Conservation (phyloP, 352 stramenopile genomes). For the Albugo candida region DNA sequence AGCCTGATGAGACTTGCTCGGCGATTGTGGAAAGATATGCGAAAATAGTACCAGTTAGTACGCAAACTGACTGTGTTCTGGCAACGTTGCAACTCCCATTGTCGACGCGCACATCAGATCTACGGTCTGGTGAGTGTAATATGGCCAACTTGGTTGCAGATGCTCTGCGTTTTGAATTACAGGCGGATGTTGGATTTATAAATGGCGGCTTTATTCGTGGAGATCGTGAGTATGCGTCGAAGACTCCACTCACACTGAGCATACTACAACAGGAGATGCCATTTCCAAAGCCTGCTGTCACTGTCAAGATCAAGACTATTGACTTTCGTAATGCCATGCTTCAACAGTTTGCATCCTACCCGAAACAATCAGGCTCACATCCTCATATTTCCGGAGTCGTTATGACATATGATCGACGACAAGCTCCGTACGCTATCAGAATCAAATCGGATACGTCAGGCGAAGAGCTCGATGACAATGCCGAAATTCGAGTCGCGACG, state of each 20-base stretch:
- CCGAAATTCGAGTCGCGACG: conserved; percentile 40
- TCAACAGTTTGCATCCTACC: conserved; percentile 62
- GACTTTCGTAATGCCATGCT: conserved; percentile 52
- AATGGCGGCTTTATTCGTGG: conserved; percentile 80
- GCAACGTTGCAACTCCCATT: conserved; percentile 28
- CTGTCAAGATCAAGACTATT: conserved; percentile 39
- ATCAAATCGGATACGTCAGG: conserved; percentile 19
- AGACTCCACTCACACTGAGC: conserved; percentile 40
- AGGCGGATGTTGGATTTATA: conserved; percentile 52
- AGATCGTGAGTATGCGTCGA: conserved; percentile 52
- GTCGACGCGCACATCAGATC: conserved; percentile 44
- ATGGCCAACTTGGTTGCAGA: conserved; percentile 65
- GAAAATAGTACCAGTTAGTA: conserved; percentile 30
- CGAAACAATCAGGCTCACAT: conserved; percentile 47
- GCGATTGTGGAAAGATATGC: conserved; percentile 61
- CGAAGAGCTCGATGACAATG: conserved; percentile 27
- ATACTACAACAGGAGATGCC: conserved; percentile 74
- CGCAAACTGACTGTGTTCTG: conserved; percentile 24
- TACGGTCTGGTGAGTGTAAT: conserved; percentile 56
- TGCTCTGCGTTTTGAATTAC: conserved; percentile 42
- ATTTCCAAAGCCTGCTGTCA: conserved; percentile 45
- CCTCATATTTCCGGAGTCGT: conserved; percentile 60
- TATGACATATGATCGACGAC: conserved; percentile 10
- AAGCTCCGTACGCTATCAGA: conserved; percentile 8
- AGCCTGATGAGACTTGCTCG: conserved; percentile 29